Evolutionary conservation across 2,329 filamentous ascomycete genomes (phyloP).

Genomic region (Aspergillus ustus): DNA sequence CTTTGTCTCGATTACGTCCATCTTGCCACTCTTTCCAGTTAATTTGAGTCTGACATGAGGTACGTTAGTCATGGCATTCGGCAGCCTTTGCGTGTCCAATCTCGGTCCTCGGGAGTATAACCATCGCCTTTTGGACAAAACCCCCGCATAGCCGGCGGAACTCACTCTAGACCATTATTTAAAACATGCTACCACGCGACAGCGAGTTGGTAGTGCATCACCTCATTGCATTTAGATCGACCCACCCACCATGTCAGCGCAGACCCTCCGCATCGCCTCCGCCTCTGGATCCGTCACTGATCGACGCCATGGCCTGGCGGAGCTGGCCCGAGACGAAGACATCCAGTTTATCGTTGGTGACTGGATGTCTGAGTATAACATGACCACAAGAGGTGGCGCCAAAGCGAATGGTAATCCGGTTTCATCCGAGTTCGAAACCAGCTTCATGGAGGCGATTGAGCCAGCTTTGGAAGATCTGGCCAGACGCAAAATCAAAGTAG

Average conservation of each 20-base stretch:
- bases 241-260: conserved; percentile 10
- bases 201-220: no score
- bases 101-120: not conserved
- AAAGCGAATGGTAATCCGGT: conserved; percentile 26
- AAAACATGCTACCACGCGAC: no score
- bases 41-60: no score
- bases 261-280: conserved; percentile 33
- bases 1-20: not conserved
- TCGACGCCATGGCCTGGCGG: not conserved
- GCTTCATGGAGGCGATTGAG: conserved; percentile 42
- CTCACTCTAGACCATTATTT: no score
- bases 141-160: no score
- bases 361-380: conserved; percentile 34
- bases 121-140: not conserved
- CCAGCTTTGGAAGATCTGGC: conserved; percentile 45
- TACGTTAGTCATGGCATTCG: no score
- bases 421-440: conserved; percentile 34
- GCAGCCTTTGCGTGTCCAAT: not conserved
- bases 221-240: not conserved
- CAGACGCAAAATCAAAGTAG: conserved; percentile 41
- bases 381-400: conserved; percentile 28
- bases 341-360: conserved; percentile 31
- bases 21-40: no score
- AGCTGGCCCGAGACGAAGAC: conserved; percentile 25
- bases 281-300: conserved; percentile 35